A percentile compares a stretch with the other conserved stretches of the same genome.
Conservation (phyloP, 2,329 filamentous ascomycete species). For the Cordyceps militaris region DNA sequence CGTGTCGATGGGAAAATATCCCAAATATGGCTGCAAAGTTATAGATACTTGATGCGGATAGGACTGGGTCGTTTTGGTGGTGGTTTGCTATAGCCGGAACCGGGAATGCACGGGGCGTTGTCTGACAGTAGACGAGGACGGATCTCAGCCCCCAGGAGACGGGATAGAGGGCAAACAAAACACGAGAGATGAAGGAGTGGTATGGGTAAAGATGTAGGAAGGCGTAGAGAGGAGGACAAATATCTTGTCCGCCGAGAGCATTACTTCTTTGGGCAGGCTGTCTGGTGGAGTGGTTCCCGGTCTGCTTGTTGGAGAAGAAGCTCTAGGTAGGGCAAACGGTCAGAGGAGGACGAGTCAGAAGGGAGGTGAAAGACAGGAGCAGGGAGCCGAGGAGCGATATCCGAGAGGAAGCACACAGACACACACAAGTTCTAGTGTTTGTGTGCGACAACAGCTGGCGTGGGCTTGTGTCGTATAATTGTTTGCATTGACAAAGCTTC, state of each 20-base stretch:
- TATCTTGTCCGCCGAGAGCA: slow-evolving; percentile 11
- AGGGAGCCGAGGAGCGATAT: slow-evolving; percentile 4
- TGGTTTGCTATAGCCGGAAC: neutral
- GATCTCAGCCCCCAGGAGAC: slow-evolving; percentile 1
- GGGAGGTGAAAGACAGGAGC: no score
- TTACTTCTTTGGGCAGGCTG: slow-evolving; percentile 9
- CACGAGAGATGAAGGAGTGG: slow-evolving; percentile 1
- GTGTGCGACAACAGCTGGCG: slow-evolving; percentile 7
- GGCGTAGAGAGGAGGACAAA: slow-evolving; percentile 4
- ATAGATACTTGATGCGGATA: neutral
- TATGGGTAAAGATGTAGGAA: neutral
- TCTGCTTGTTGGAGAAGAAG: slow-evolving; percentile 9
- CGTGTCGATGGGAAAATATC: slow-evolving; percentile 6
- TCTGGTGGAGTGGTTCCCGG: slow-evolving; percentile 7
- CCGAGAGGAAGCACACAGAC: neutral
- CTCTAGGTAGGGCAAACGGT: neutral
- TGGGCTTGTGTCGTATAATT: slow-evolving; percentile 6
- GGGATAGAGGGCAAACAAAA: slow-evolving; percentile 4
- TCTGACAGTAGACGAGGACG: neutral
- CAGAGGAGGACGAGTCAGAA: no score
- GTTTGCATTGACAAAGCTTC: slow-evolving; percentile 11
- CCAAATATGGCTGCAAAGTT: neutral
- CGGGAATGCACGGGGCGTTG: neutral
- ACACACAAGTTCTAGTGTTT: slow-evolving; percentile 13
- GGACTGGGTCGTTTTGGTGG: neutral